Evolutionary conservation across 257 asterid genomes (phyloP), one percentile per base, ranked within the genome.

Genomic region (Echites panduratus): DNA sequence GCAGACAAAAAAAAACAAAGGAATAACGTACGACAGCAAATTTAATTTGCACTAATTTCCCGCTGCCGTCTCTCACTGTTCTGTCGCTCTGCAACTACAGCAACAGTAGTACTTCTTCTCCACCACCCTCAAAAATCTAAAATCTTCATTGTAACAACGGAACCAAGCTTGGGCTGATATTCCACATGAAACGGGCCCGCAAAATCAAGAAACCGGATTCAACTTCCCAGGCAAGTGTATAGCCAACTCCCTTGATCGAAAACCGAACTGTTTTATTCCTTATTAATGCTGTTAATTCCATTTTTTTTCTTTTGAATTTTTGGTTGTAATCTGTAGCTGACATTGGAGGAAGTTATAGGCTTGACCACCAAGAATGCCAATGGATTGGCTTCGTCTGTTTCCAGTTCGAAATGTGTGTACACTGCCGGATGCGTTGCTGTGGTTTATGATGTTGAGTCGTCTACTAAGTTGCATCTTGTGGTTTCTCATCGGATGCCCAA

Each of bases 401-500:
- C 86, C 77, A 86, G 77, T 73, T 83, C 94, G n/a, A 84, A 82
- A 68, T 84, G 81, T 29, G 94, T 83, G 9, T 89, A 84, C 63
- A 75, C 83, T 66, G 96, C 94, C 1, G 96, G 92, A n/a, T 82
- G 94, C 64, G 96, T 88, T 72, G 94, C 85, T 73, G 96, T 89
- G 82, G 73, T 86, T 19, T 81, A 82, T 76, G 87, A 89, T 38
- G 85, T 85, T 0, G 80, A 77, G 74, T 81, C 87, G 2, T 82
- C 84, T 65, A 77, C 83, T 76, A 92, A 85, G 59, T 88, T 92
- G 70, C 88, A 89, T 59, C 80, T 86, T 64, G 47, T 81, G 71
- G 86, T 80, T 70, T 80, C 87, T 2, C 79, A 86, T 77, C 84
- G 94, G 54, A 78, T 67, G 81, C 90, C 85, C 0, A 89, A 81